A percentile compares a stretch with the other conserved stretches of the same genome.
Conservation (phyloP, 768 basidiomycete species). For the Lentinula detonsa region DNA sequence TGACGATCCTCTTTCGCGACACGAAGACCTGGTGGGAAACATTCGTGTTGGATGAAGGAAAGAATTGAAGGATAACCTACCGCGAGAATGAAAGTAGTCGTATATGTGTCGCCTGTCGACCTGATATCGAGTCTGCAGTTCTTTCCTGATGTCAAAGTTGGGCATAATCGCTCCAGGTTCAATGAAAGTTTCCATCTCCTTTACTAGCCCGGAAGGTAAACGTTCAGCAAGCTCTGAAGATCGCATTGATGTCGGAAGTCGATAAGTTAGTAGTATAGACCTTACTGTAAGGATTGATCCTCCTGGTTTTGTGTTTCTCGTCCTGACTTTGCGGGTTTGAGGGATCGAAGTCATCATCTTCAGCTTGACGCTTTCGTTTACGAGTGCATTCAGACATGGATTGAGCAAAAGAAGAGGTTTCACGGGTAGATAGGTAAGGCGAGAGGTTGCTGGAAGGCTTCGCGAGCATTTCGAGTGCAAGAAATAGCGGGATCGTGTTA, state of each 20-base stretch:
- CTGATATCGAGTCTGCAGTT: conserved; percentile 62
- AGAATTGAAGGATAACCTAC: conserved; percentile 16
- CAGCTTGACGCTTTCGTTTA: conserved; percentile 5
- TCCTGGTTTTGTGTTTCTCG: conserved; percentile 3
- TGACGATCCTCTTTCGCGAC: conserved; percentile 6
- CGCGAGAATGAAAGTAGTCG: conserved; percentile 68
- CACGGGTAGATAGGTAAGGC: background rate
- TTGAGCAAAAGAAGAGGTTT: conserved; percentile 2
- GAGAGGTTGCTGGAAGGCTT: background rate
- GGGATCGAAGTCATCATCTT: conserved; percentile 3
- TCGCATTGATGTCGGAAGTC: background rate
- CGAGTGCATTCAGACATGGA: conserved; percentile 5
- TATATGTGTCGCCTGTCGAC: conserved; percentile 74
- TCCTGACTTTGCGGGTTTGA: background rate
- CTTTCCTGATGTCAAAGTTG: conserved; percentile 61
- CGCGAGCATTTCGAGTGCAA: conserved; percentile 2
- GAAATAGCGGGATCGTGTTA: background rate
- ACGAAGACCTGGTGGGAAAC: conserved; percentile 14
- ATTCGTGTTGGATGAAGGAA: background rate
- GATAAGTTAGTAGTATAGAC: background rate
- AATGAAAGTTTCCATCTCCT: conserved; percentile 69
- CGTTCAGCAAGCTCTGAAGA: conserved; percentile 6
- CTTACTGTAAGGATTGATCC: conserved; percentile 4
- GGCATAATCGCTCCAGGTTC: conserved; percentile 75
- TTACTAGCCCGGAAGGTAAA: conserved; percentile 14